Base-by-base conservation (phyloP, 805 yeast species). In the Myxozyma melibiosi region DNA sequence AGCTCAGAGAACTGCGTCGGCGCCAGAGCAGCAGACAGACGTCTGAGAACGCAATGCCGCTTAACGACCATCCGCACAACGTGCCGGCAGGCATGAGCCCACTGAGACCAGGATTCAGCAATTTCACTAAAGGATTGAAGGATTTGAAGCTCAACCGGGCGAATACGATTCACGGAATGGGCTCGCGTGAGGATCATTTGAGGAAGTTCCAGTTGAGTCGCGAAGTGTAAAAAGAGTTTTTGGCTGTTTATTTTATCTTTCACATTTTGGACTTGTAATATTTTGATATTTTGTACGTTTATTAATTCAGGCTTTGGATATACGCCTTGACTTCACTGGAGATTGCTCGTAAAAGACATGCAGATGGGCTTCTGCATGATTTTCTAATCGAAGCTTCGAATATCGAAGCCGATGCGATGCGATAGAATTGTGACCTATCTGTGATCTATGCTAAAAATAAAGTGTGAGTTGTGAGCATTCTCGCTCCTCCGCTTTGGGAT, bases 41-140 rank as follows among this genome's bases (percentile, higher is more conserved):
- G 24, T 13, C 25, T 4, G 63, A 58, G 40, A 55, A 54, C 51
- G 25, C 44, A 33, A 55, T 50, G 51, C 63, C 63, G 31, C 52
- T 55, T 16, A 46, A 38, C 25, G 63, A 58, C 13, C 46, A 35
- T 20, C 24, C 49, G 30, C 24, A 35, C 20, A 57, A 57, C 39
- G 44, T 53, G 18, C 51, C 51, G 25, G 11, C 51, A 9, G 46
- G 43, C 2, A 34, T 38, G 14, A 35, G 43, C 11, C 39, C 33
- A 1, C 39, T 34, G 35, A 11, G 45, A 22, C 41, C 42, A 11
- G 46, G 46, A 13, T 30, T 35, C 39, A 24, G 38, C 37, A 20
- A 38, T 1, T 27, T 50, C 22, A 13, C 47, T 27, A 46, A 54
- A 16, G 63, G 63, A 3, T 39, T 58, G 41, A 55, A 55, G 44